A percentile compares a stretch with the other conserved stretches of the same genome.
phyloP scores from a whole-genome alignment of 352 stramenopile species.

The Phytophthora meadii region DNA sequence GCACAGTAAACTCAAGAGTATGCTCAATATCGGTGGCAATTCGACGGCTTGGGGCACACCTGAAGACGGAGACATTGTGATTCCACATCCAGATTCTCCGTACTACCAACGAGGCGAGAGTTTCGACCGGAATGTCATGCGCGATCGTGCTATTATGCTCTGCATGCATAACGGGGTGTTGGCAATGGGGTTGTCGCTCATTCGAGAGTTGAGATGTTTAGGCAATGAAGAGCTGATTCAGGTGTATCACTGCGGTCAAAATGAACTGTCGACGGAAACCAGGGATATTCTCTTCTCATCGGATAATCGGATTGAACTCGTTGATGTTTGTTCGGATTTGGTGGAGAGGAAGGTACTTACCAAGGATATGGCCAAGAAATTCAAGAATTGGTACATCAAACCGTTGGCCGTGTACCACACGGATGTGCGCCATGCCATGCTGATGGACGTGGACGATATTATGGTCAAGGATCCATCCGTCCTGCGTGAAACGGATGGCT shows the following conservation, averaged over 20 bases:
- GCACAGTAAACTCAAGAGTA: constrained; percentile 8
- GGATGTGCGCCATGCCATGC: constrained; percentile 26
- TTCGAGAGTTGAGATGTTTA: constrained; percentile 27
- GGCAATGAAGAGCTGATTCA: constrained; percentile 33
- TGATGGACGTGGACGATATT: constrained; percentile 37
- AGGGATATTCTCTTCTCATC: constrained; percentile 24
- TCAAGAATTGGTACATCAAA: constrained; percentile 54
- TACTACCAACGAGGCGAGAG: constrained; percentile 28
- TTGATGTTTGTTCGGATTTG: constrained; percentile 50
- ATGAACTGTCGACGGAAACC: constrained; percentile 34
- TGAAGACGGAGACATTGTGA: constrained; percentile 21
- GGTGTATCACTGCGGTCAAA: constrained; percentile 33
- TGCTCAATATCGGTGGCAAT: constrained; percentile 2
- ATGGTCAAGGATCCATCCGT: constrained; percentile 22
- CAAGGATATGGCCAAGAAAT: constrained; percentile 11
- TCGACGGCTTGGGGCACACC: constrained; percentile 9
- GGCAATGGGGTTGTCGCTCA: constrained; percentile 30
- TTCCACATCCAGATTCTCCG: constrained; percentile 21
- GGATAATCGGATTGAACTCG: constrained; percentile 42
- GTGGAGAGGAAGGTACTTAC: constrained; percentile 18
- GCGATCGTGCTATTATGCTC: constrained; percentile 39
- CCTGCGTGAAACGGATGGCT: constrained; percentile 15
- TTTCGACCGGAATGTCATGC: constrained; percentile 29
- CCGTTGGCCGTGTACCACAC: constrained; percentile 32
- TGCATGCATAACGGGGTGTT: constrained; percentile 38